phyloP scores from a whole-genome alignment of 306 rosid species.

The Luffa aegyptiaca region DNA sequence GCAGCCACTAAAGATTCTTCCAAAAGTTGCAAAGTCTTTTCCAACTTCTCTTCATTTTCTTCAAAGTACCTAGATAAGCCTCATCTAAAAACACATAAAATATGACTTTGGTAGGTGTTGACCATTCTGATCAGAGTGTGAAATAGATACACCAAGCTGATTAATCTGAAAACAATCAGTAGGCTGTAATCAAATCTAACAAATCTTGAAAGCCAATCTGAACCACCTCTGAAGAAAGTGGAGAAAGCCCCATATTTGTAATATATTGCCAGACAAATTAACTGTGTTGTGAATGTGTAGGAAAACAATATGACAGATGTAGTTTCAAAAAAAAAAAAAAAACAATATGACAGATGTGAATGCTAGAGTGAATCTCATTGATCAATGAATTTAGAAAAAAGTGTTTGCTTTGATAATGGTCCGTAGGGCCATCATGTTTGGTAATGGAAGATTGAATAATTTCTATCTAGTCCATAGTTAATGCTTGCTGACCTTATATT shows the following conservation, averaged over 20 bases:
- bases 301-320: not conserved
- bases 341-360: not conserved
- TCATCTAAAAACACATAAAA: not conserved
- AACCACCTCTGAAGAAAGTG: not conserved
- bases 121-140: not conserved
- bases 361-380: not conserved
- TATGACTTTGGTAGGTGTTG: constrained; percentile 5
- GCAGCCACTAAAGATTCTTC: not conserved
- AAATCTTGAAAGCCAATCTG: not conserved
- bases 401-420: not conserved
- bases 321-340: too few relatives aligned
- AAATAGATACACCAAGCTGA: not conserved
- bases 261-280: not conserved
- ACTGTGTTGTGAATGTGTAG: not conserved
- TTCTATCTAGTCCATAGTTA: not conserved
- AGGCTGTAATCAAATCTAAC: not conserved
- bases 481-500: not conserved
- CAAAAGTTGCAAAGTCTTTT: constrained; percentile 2
- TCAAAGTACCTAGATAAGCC: not conserved
- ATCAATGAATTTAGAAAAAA: not conserved
- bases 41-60: constrained; percentile 2
- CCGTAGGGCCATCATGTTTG: not conserved
- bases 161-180: not conserved
- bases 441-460: not conserved
- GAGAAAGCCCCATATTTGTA: not conserved